These are phyloP conservation scores for Pleurotus sapidus DNA, from an alignment of 768 basidiomycete species.

Conservation along the genomic window DNA sequence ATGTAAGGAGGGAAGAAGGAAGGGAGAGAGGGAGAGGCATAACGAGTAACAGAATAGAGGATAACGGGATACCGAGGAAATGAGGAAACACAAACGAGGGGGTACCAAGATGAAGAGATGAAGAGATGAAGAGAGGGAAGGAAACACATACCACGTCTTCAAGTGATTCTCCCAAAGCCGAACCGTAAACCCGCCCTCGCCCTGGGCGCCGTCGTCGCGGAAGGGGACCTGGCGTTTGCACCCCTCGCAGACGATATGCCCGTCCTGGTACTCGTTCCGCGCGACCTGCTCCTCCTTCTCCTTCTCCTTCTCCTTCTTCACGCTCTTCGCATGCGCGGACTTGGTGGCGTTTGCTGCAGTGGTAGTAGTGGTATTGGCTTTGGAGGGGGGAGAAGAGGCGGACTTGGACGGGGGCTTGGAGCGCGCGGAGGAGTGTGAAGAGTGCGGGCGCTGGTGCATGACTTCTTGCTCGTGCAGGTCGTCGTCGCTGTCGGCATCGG, in stretches of 20 bases:
- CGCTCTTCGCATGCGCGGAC: too few relatives aligned
- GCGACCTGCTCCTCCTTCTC: too few relatives aligned
- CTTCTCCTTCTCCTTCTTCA: too few relatives aligned
- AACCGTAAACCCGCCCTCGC: constrained; percentile 59
- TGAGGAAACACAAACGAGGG: background rate
- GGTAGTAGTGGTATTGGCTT: too few relatives aligned
- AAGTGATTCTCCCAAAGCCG: constrained; percentile 72
- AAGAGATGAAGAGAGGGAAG: constrained; percentile 1
- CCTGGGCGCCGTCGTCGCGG: constrained; percentile 58
- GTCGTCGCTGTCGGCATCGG: too few relatives aligned
- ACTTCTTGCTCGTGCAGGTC: too few relatives aligned
- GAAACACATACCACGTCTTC: constrained; percentile 46
- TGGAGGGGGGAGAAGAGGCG: too few relatives aligned
- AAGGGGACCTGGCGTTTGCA: constrained; percentile 65
- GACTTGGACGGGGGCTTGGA: too few relatives aligned
- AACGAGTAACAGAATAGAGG: background rate
- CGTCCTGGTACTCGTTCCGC: constrained; percentile 55
- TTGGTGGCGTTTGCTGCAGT: too few relatives aligned
- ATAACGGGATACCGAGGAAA: background rate
- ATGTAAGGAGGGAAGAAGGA: too few relatives aligned
- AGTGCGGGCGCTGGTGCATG: too few relatives aligned
- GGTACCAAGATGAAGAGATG: constrained; percentile 1
- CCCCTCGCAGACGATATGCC: constrained; percentile 61
- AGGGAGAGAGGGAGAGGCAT: background rate
- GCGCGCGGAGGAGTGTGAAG: too few relatives aligned